Evolutionary conservation across 371 early-diverging fungal species (phyloP).

Genomic region (Batkoa obscura): DNA sequence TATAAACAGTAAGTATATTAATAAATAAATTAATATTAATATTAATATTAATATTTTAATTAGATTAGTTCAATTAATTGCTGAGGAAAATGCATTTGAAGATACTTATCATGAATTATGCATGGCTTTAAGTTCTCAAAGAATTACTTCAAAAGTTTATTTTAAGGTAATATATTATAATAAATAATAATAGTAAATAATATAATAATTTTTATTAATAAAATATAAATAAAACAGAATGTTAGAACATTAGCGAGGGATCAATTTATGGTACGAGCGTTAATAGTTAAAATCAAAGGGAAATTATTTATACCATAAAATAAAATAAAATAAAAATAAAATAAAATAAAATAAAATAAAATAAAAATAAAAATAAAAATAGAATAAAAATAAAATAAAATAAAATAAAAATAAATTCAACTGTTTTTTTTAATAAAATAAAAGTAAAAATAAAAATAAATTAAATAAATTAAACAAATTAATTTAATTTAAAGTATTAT

Average conservation of each 20-base stretch:
- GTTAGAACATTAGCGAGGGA: neutral
- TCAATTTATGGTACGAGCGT: neutral
- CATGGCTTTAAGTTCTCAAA: neutral
- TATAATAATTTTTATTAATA: neutral
- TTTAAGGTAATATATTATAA: neutral
- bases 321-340: too few species aligned
- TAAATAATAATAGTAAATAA: neutral
- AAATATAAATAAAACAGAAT: neutral
- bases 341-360: too few species aligned
- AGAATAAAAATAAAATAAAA: too few species aligned
- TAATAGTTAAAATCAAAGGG: conserved; percentile 3
- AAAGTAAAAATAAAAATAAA: too few species aligned
- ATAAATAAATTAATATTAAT: too few species aligned
- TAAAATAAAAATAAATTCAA: too few species aligned
- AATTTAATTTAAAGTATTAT: too few species aligned
- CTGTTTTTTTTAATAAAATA: too few species aligned
- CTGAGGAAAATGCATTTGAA: conserved; percentile 1
- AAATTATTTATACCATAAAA: neutral
- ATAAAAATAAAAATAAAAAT: too few species aligned
- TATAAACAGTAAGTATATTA: neutral
- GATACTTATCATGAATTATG: neutral
- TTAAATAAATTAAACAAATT: too few species aligned
- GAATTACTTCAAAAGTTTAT: neutral
- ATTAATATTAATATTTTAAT: neutral
- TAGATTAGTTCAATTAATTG: neutral